Conservation (phyloP, 2,329 filamentous ascomycete genomes). For the Ciborinia camelliae region DNA sequence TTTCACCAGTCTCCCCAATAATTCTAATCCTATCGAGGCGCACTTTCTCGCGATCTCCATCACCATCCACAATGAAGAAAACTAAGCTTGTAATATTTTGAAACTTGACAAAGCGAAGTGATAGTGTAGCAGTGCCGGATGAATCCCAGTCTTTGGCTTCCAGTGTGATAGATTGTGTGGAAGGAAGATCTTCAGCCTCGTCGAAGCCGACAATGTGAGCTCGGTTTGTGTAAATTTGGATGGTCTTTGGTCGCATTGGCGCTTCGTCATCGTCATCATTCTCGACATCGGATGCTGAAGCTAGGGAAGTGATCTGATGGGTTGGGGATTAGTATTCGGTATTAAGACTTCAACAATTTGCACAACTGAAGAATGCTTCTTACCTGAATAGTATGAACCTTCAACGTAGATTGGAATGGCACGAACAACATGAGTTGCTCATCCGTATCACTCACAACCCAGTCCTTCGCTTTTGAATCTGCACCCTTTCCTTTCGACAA, state of each 20-base stretch:
- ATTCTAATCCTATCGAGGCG: constrained; percentile 75
- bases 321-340: background rate
- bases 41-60: constrained; percentile 78
- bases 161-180: constrained; percentile 77
- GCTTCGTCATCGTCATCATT: constrained; percentile 75
- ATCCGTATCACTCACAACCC: constrained; percentile 94
- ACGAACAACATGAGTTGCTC: constrained; percentile 93
- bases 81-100: constrained; percentile 87
- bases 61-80: constrained; percentile 83
- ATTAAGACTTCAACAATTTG: background rate
- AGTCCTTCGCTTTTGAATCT: constrained; percentile 60
- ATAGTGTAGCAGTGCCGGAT: constrained; percentile 68
- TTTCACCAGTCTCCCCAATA: constrained; percentile 86
- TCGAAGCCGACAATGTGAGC: constrained; percentile 91
- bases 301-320: constrained; percentile 77
- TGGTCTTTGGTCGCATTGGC: constrained; percentile 74
- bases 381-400: constrained; percentile 79
- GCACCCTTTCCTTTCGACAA: constrained; percentile 55
- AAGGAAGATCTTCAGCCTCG: constrained; percentile 81
- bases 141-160: constrained; percentile 76
- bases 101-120: constrained; percentile 92
- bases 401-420: constrained; percentile 82
- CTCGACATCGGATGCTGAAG: constrained; percentile 49
- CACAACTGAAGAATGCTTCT: constrained; percentile 22
- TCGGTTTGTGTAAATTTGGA: constrained; percentile 85